Evolutionary conservation across 177 flowering plant genomes (phyloP).

Genomic region (Vitis hybrid): DNA sequence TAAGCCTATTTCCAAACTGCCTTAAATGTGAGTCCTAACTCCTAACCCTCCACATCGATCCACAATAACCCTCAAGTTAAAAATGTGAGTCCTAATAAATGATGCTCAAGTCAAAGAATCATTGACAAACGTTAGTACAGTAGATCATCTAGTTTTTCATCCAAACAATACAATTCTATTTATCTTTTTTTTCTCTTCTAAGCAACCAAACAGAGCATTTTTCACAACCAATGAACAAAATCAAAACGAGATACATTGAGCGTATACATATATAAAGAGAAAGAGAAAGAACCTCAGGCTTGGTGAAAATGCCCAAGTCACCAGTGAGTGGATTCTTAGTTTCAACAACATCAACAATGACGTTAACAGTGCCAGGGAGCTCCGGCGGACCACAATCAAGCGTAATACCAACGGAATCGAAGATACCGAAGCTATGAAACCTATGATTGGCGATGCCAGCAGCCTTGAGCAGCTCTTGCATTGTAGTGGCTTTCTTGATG

Average conservation of each 20-base stretch:
- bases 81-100: no score
- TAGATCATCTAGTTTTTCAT: no score
- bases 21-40: no score
- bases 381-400: conserved; percentile 91
- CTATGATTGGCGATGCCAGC: conserved; percentile 49
- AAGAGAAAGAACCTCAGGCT: conserved; percentile 63
- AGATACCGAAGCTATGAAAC: conserved; percentile 58
- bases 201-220: no score
- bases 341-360: conserved; percentile 74
- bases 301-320: conserved; percentile 64
- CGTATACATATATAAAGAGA: neutral
- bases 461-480: conserved; percentile 77
- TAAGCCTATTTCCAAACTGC: no score
- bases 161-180: no score
- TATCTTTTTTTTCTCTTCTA: no score
- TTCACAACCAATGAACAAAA: neutral
- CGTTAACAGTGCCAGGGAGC: conserved; percentile 82
- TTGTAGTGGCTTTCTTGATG: conserved; percentile 45
- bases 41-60: no score
- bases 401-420: conserved; percentile 71
- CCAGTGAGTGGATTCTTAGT: conserved; percentile 56
- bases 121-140: no score
- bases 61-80: no score
- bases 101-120: no score
- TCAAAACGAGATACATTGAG: neutral